A percentile compares a stretch with the other conserved stretches of the same genome.
Evolutionary conservation across 192 early-diverging fungal species (phyloP).

Genomic region (Pecoramyces ruminantium): DNA sequence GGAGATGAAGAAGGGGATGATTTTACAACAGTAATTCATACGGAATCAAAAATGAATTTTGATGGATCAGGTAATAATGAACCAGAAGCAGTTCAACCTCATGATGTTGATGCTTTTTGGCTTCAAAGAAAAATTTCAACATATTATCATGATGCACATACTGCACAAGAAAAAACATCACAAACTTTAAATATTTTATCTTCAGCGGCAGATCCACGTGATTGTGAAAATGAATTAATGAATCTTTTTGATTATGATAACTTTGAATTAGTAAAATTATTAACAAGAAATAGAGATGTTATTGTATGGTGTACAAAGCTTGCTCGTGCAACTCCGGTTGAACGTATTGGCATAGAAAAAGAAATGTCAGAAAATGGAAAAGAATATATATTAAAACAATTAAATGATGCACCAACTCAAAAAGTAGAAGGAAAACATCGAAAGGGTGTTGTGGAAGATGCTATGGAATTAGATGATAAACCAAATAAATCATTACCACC

Average conservation of each 20-base stretch:
- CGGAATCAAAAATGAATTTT: neutral
- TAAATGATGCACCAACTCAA: constrained; percentile 26
- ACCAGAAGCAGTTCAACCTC: constrained; percentile 21
- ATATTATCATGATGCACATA: constrained; percentile 70
- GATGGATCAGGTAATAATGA: neutral
- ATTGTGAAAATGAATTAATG: constrained; percentile 92
- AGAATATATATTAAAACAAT: constrained; percentile 49
- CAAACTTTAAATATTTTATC: constrained; percentile 58
- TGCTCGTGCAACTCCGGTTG: constrained; percentile 45
- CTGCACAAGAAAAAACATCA: constrained; percentile 74
- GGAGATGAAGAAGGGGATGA: neutral
- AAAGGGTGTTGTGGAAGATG: constrained; percentile 42
- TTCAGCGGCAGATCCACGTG: constrained; percentile 44
- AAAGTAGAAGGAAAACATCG: constrained; percentile 35
- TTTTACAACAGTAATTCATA: neutral
- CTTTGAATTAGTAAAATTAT: constrained; percentile 80
- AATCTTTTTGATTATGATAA: constrained; percentile 91
- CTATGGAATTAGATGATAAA: constrained; percentile 45
- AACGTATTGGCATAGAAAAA: constrained; percentile 27
- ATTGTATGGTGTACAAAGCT: constrained; percentile 84
- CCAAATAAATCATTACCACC: constrained; percentile 27
- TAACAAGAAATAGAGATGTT: constrained; percentile 72
- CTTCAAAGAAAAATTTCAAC: constrained; percentile 69
- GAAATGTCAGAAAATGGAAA: constrained; percentile 56
- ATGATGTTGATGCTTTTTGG: constrained; percentile 95